Evolutionary conservation across 169 alveolate genomes (phyloP), one percentile per base, ranked within the genome.

Genomic region (Prorocentrum cordatum): DNA sequence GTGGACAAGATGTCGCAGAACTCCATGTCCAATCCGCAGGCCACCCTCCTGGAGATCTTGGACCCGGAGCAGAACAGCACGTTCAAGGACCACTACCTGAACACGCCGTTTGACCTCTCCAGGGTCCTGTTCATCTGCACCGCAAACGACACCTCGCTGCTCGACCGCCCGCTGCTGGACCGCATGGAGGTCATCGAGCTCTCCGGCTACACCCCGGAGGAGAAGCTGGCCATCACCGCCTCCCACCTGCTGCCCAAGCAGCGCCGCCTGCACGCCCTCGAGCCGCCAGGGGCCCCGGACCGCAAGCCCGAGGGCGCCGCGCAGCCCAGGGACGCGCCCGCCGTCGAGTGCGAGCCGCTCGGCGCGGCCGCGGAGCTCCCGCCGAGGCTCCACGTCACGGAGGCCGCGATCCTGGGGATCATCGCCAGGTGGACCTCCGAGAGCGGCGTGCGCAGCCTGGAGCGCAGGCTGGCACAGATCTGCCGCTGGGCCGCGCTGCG

Each of bases 401-500:
- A 22, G 54, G 79, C 61, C 9, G 90, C 90, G 18, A 32, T 39
- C 32, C 64, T 67, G 2, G 90, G 62, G 36, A 50, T 80, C 32
- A 80, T 80, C 36, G 27, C 75, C 38, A 80, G 62, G 67, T 80
- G 90, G 90, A 80, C 90, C 3, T 47, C 71, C n/a, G 90, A 80
- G 54, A 80, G 90, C 29, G 2, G 84, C n/a, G 84, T 72, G 35
- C 87, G 90, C 18, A 29, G n/a, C 36, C 38, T 80, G 67, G 90
- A 80, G 39, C 31, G 90, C 20, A 67, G 90, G 27, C 29, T 80
- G 33, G 90, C 90, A 6, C 90, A 80, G 90, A 75, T 75, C 16
- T 75, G 87, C 29, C 87, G 87, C 62, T 75, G 87, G 87, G 87
- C 87, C 20, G 87, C 87, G 22, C 72, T 75, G 26, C 47, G 87